phyloP scores from a whole-genome alignment of 495 filamentous ascomycete species.

The Lindgomyces ingoldianus region DNA sequence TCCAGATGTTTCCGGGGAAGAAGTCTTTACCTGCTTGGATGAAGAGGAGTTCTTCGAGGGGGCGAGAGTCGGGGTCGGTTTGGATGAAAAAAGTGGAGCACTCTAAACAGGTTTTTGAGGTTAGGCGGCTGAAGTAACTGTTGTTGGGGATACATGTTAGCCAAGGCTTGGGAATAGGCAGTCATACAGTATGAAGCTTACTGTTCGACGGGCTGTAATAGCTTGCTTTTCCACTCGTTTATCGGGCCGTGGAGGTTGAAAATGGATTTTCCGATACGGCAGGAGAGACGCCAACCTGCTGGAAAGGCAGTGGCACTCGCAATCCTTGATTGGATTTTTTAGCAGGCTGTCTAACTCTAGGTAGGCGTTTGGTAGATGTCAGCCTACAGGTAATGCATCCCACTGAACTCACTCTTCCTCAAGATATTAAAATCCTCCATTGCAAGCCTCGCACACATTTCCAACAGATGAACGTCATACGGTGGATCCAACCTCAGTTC shows the following conservation, averaged over 20 bases:
- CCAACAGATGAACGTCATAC: slow-evolving; percentile 50
- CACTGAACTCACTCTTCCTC: slow-evolving; percentile 51
- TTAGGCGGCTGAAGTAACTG: slow-evolving; percentile 24
- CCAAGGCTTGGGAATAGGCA: background rate
- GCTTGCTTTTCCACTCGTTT: slow-evolving; percentile 57
- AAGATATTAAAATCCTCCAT: slow-evolving; percentile 63
- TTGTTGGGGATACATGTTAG: background rate
- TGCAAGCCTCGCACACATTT: slow-evolving; percentile 57
- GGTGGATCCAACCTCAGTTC: slow-evolving; percentile 47
- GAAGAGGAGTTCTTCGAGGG: slow-evolving; percentile 25
- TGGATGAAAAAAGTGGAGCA: slow-evolving; percentile 33
- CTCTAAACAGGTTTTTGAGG: slow-evolving; percentile 7
- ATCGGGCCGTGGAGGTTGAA: slow-evolving; percentile 56
- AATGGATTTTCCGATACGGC: slow-evolving; percentile 58
- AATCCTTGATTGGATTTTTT: slow-evolving; percentile 42
- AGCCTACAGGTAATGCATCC: slow-evolving; percentile 55
- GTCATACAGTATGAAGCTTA: slow-evolving; percentile 58
- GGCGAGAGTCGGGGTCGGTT: background rate
- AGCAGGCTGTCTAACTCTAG: background rate
- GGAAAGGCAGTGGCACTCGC: slow-evolving; percentile 61
- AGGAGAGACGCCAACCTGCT: slow-evolving; percentile 57
- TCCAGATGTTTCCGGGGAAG: slow-evolving; percentile 21
- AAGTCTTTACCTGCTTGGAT: slow-evolving; percentile 29
- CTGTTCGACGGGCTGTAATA: slow-evolving; percentile 56
- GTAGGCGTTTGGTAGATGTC: no score